Percentiles rank a stretch among this genome's conserved stretches.
Conservation (phyloP, 2,329 filamentous ascomycete genomes). For the Fusarium denticulatum region DNA sequence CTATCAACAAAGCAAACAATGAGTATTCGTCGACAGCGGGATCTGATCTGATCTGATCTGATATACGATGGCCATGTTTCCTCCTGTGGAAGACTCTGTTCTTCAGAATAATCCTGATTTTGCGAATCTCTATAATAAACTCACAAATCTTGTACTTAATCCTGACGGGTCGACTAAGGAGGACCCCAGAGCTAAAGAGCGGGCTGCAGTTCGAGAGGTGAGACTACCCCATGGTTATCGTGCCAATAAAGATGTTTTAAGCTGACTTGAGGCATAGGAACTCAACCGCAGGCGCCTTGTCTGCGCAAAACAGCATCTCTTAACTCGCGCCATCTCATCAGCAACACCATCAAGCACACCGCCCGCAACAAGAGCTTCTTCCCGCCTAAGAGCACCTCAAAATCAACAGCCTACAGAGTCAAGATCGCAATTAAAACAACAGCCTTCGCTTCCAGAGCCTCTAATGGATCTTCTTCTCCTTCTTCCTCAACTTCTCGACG, state of each 20-base stretch:
- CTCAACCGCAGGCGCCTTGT: conserved; percentile 60
- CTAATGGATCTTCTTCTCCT: conserved; percentile 65
- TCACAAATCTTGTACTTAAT: conserved; percentile 65
- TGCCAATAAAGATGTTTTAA: background rate
- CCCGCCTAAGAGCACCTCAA: conserved; percentile 36
- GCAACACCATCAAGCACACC: conserved; percentile 49
- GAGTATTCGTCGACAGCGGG: background rate
- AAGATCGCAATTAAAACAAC: conserved; percentile 28
- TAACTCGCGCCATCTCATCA: conserved; percentile 61
- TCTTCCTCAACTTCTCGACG: conserved; percentile 59
- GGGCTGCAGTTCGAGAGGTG: conserved; percentile 61
- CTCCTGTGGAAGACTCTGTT: conserved; percentile 65
- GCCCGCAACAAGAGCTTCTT: conserved; percentile 38
- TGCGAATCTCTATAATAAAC: conserved; percentile 64
- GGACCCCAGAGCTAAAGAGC: conserved; percentile 60
- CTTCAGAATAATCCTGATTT: conserved; percentile 68
- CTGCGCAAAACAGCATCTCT: conserved; percentile 60
- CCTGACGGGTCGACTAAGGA: conserved; percentile 66
- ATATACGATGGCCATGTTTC: conserved; percentile 58
- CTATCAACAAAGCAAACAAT: conserved; percentile 12
- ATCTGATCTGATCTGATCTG: background rate
- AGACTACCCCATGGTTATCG: background rate
- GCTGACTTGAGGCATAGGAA: conserved; percentile 50
- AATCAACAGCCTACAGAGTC: conserved; percentile 35
- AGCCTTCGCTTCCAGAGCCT: conserved; percentile 51